phyloP scores from a whole-genome alignment of 2,329 filamentous ascomycete species.

The Microsporum ferrugineum region DNA sequence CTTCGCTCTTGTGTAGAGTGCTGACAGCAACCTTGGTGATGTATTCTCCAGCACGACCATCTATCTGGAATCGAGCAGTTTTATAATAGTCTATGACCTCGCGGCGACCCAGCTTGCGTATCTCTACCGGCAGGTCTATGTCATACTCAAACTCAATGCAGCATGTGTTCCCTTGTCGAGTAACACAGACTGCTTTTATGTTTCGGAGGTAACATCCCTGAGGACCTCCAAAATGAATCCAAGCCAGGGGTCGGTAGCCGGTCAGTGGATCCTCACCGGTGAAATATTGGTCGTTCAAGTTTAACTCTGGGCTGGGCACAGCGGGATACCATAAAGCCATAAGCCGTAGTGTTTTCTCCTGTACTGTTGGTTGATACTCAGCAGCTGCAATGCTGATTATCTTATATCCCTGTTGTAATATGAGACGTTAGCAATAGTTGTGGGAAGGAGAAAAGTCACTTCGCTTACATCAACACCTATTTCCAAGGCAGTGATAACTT shows the following conservation, averaged over 20 bases:
- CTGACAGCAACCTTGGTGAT: neutral
- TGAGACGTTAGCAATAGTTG: neutral
- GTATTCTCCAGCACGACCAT: neutral
- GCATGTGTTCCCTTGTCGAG: neutral
- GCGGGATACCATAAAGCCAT: neutral
- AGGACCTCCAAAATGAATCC: conserved; percentile 1
- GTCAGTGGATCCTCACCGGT: neutral
- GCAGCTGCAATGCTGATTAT: neutral
- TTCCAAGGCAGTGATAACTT: neutral
- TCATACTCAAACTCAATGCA: neutral
- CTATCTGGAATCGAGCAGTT: neutral
- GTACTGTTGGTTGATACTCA: neutral
- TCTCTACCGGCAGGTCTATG: neutral
- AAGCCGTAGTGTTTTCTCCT: neutral
- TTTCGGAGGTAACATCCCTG: neutral
- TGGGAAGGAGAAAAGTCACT: neutral
- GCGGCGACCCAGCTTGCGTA: neutral
- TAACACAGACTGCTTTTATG: neutral
- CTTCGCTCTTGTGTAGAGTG: neutral
- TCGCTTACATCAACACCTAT: neutral
- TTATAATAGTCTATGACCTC: neutral
- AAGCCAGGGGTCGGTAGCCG: neutral
- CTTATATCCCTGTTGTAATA: neutral
- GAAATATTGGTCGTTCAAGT: neutral
- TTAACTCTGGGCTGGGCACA: neutral